Evolutionary conservation across 352 stramenopile genomes (phyloP).

Genomic region (Globisporangium uncinulatum): DNA sequence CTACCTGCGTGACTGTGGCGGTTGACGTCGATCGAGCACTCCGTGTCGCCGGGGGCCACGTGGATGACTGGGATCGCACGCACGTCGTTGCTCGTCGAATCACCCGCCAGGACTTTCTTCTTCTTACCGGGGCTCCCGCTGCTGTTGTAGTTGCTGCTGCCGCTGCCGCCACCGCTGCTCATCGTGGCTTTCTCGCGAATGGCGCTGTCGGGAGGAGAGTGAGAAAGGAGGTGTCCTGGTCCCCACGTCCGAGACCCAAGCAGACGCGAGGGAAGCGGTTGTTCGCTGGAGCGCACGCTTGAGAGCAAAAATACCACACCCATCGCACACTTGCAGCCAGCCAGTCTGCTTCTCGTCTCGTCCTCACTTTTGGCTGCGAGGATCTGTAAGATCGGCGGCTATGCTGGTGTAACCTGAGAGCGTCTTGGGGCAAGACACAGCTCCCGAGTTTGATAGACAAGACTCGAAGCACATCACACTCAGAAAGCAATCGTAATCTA

Average conservation of each 20-base stretch:
- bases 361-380: too few species aligned
- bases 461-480: too few species aligned
- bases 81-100: background rate
- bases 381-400: too few species aligned
- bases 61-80: conserved; percentile 11
- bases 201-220: background rate
- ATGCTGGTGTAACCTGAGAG: too few species aligned
- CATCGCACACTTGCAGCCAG: too few species aligned
- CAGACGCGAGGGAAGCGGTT: too few species aligned
- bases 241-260: background rate
- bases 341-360: too few species aligned
- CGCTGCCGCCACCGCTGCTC: background rate
- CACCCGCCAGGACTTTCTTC: conserved; percentile 8
- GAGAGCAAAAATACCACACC: background rate
- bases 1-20: background rate
- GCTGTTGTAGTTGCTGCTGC: background rate
- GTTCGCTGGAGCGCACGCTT: too few species aligned
- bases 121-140: conserved; percentile 9
- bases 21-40: conserved; percentile 8
- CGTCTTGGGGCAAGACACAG: too few species aligned
- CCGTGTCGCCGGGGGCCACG: conserved; percentile 5
- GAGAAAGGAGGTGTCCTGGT: background rate
- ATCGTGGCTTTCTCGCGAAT: conserved; percentile 5
- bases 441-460: too few species aligned
- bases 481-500: too few species aligned